Base-by-base conservation (phyloP, 495 filamentous ascomycete species). In the Penicillium ochrochloron region DNA sequence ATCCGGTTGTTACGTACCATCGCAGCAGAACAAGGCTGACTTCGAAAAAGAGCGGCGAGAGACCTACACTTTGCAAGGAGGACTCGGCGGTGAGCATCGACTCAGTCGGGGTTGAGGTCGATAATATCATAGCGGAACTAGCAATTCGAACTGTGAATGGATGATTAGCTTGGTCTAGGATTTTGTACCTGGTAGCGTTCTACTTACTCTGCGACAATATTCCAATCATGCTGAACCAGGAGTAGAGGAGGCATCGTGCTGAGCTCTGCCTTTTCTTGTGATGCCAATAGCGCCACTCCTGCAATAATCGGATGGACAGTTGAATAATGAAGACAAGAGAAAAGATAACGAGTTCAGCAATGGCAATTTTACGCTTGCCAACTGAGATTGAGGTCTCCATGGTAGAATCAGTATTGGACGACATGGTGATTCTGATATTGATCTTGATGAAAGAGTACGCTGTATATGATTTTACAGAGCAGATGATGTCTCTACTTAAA, bases 31-130 rank as follows among this genome's bases (percentile, higher is more conserved):
- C 61, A 25, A 78, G 54, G 54, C 73, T 76, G 33, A 76, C 72
- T 67, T 78, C 75, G 51, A 78, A 75, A 25, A 78, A 60, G 31
- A 78, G 68, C 37, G 74, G 74, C 48, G 75, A 76, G 23, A 78
- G 72, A 12, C 75, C 75, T 35, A 73, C 68, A 25, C 72, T 70
- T 67, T 71, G 73, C 61, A 77, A 35, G 10, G 62, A 58, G 14
- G 63, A 59, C 52, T 73, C 73, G 5, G 72, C 68, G 33, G 69
- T 73, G 34, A 76, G 55, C 58, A 73, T 66, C 9, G 66, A 59
- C 44, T 70, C 33, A 54, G 31, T 23, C 8, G 74, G 70, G 25
- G 60, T 29, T 10, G 65, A 54, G 17, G 57, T 66, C 2, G 71
- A 67, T n/a, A 77, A 60, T 25, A 74, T 58, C 57, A 77, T 60